These are phyloP conservation scores for Aspergillus ustus DNA, from an alignment of 2,329 filamentous ascomycete species.

Conservation along the genomic window DNA sequence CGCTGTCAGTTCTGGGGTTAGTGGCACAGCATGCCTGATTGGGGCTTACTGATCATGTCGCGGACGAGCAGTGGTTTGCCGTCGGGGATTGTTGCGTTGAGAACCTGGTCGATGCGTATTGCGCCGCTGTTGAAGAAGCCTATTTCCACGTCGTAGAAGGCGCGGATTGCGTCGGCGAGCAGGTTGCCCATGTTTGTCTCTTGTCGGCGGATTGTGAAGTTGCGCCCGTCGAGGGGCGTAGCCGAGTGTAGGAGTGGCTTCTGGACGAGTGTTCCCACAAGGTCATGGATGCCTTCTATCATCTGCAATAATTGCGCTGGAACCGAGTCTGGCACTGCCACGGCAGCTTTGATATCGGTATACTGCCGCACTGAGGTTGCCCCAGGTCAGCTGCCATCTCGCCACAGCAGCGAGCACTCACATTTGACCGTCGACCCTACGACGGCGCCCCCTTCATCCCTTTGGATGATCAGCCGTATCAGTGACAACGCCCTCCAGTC, in stretches of 20 bases:
- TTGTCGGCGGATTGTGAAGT: conserved; percentile 23
- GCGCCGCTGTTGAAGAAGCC: conserved; percentile 32
- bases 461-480: conserved; percentile 16
- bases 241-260: conserved; percentile 24
- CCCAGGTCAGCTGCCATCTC: not conserved
- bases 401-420: not conserved
- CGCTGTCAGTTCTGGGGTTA: not conserved
- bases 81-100: conserved; percentile 9
- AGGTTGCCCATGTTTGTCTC: conserved; percentile 35
- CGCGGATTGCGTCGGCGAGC: conserved; percentile 29
- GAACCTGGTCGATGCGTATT: conserved; percentile 28
- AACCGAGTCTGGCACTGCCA: not conserved
- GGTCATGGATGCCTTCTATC: conserved; percentile 20
- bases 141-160: conserved; percentile 31
- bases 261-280: conserved; percentile 23
- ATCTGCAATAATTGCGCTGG: conserved; percentile 5
- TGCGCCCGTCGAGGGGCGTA: conserved; percentile 27
- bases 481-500: conserved; percentile 23
- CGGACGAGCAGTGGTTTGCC: conserved; percentile 22
- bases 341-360: conserved; percentile 17
- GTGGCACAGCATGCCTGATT: not conserved
- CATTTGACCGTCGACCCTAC: conserved; percentile 6
- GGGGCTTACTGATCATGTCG: conserved; percentile 28
- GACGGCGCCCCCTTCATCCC: conserved; percentile 4
- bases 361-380: conserved; percentile 19